These are phyloP conservation scores for Exobasidium cylindrosporum DNA, from an alignment of 1,284 basidiomycete genomes.

Conservation along the genomic window DNA sequence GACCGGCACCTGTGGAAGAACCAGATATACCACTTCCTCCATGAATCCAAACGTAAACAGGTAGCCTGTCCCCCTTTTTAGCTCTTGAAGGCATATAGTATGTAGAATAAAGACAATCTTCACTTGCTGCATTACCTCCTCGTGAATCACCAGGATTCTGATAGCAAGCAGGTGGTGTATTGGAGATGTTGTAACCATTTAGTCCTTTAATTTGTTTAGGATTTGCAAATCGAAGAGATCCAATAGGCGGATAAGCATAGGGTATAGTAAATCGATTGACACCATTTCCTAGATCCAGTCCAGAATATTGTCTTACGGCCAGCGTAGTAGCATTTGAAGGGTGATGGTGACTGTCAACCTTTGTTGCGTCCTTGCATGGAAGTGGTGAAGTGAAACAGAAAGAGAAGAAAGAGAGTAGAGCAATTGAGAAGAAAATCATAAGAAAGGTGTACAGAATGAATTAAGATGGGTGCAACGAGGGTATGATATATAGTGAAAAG, in stretches of 20 bases:
- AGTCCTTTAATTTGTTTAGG: slow-evolving; percentile 25
- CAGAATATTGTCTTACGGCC: too few species aligned
- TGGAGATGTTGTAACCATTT: slow-evolving; percentile 22
- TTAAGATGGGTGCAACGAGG: too few species aligned
- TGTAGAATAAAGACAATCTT: slow-evolving; percentile 38
- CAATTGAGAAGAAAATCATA: too few species aligned
- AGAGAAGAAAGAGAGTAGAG: too few species aligned
- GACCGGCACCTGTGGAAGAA: slow-evolving; percentile 68
- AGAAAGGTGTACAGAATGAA: too few species aligned
- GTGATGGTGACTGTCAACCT: too few species aligned
- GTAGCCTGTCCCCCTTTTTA: slow-evolving; percentile 13
- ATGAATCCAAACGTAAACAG: slow-evolving; percentile 41
- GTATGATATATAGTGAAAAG: too few species aligned
- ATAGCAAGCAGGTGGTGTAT: slow-evolving; percentile 25
- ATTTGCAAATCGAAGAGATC: slow-evolving; percentile 29
- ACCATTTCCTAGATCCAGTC: background rate
- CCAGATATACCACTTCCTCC: slow-evolving; percentile 78
- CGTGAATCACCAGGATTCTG: slow-evolving; percentile 8
- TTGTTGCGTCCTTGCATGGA: too few species aligned
- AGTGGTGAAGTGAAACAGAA: too few species aligned
- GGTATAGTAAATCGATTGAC: slow-evolving; percentile 31
- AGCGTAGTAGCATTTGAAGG: too few species aligned
- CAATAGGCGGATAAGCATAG: slow-evolving; percentile 33
- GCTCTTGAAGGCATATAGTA: slow-evolving; percentile 18
- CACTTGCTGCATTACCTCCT: slow-evolving; percentile 21